Base-by-base conservation (phyloP, 2,329 filamentous ascomycete species). In the Fusarium sp. region DNA sequence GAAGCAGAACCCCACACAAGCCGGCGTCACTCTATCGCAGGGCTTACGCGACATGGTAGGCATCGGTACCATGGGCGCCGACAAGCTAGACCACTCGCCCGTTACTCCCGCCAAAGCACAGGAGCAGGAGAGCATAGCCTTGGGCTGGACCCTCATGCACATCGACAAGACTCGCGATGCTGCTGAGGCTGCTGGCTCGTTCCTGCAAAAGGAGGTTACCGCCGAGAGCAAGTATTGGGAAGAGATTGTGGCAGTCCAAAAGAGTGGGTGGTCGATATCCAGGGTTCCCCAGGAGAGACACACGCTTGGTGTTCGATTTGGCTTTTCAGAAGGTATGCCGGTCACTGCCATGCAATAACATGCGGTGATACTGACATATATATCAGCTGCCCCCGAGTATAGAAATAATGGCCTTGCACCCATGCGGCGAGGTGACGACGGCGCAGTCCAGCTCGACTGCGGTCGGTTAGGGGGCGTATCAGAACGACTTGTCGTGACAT, bases 151-250 rank as follows among this genome's bases (percentile, higher is more conserved):
- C 49, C 80, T 95, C 61, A 86, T 93, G 69, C 89, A 88, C 41
- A 86, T 97, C 65, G 88, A 90, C 67, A 84, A 85, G 31, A 88
- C 90, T 4, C 88, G 92, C 2, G 88, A 91, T 67, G 88, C 88
- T 32, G 84, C 97, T 19, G 78, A 92, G 13, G 83, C 86, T 9
- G 89, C 93, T 5, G 89, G 91, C 0, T 81, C 83, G 23, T 84
- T 91, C 36, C 77, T 99, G 11, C 85, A 92, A 67, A 84, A 84
- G 10, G 93, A 97, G 73, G 89, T 96, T 31, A 82, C 85, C 9
- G 85, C 87, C 27, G 95, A 99, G 78, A 88, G 88, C 2, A 88
- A 84, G 67, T 99, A 96, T 75, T 99, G 95, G 95, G 84, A 90
- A 51, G 89, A 96, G 68, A 84, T 98, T 3, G 79, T 96, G 42